Evolutionary conservation across 2,329 filamentous ascomycete species (phyloP), one percentile per base, ranked within the genome.

Genomic region (Cladophialophora immunda): DNA sequence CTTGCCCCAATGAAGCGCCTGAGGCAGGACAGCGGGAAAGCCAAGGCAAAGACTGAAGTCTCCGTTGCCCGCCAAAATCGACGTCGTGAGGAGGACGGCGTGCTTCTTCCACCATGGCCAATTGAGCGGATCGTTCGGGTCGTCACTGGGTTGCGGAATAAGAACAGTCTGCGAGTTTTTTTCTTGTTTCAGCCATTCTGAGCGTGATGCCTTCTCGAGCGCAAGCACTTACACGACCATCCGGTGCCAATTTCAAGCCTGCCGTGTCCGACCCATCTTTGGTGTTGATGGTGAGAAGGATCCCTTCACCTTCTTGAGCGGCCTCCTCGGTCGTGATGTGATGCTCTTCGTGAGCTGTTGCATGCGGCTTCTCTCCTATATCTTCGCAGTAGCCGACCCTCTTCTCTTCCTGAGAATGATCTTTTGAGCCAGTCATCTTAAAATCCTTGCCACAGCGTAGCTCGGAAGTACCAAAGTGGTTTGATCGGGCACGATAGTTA

Each of bases 101-200:
- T 62, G 53, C 22, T 67, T 64, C 25, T 54, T 64, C 9, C n/a
- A 27, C 41, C 30, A 34, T 15, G 60, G 57, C 84, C 84, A 84
- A 66, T 84, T 86, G 41, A 87, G 76, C 1, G 85, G 85, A 68
- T 87, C 85, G 53, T 85, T 82, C 5, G 83, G 81, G 67, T 86
- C 82, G 13, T 76, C 74, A 0, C 82, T 83, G 1, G 85, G 85
- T 0, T 79, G 78, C 1, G 85, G 85, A 6, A 86, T 79, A 8
- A 87, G 76, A 22, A 86, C 82, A 29, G 34, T 58, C 55, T 58
- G 19, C 61, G 85, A n/a, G n/a, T n/a, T n/a, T n/a, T n/a, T n/a
- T 82, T 53, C 4, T 84, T 4, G 15, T 27, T 25, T 27, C 55
- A 54, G 50, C 29, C 19, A 55, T 25, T 38, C 41, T 8, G 15